Evolutionary conservation across 2,329 filamentous ascomycete species (phyloP).

Genomic region (Huntiella bhutanensis): DNA sequence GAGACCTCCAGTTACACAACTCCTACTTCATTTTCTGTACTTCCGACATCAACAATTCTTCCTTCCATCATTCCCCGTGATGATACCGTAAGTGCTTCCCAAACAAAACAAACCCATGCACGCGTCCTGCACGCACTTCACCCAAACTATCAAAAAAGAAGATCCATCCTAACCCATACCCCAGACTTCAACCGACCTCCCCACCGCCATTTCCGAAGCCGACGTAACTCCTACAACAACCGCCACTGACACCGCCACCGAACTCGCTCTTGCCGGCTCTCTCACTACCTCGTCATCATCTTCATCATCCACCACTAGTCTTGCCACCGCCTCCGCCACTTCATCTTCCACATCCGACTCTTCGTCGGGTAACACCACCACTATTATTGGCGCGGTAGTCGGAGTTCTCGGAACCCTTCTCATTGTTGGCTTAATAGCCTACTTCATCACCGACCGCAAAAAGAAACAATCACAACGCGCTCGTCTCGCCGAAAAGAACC

Average conservation of each 20-base stretch:
- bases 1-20: background rate
- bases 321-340: conserved; percentile 8
- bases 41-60: too few species aligned
- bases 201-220: conserved; percentile 8
- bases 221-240: conserved; percentile 13
- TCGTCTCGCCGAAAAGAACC: conserved; percentile 17
- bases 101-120: too few species aligned
- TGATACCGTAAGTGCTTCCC: too few species aligned
- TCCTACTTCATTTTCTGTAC: too few species aligned
- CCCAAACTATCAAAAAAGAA: too few species aligned
- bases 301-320: conserved; percentile 12
- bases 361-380: conserved; percentile 17
- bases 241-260: conserved; percentile 14
- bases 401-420: conserved; percentile 56
- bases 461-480: conserved; percentile 45
- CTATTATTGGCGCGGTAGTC: conserved; percentile 69
- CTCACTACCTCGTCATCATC: conserved; percentile 14
- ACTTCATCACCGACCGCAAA: conserved; percentile 50
- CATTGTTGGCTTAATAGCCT: conserved; percentile 44
- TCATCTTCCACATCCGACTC: conserved; percentile 12
- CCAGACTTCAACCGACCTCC: background rate
- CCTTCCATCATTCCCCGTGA: too few species aligned
- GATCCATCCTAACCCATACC: background rate
- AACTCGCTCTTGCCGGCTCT: conserved; percentile 9
- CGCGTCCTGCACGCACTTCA: too few species aligned